Evolutionary conservation across 176 grass and related monocot species (phyloP).

Genomic region (Carex cristatella): DNA sequence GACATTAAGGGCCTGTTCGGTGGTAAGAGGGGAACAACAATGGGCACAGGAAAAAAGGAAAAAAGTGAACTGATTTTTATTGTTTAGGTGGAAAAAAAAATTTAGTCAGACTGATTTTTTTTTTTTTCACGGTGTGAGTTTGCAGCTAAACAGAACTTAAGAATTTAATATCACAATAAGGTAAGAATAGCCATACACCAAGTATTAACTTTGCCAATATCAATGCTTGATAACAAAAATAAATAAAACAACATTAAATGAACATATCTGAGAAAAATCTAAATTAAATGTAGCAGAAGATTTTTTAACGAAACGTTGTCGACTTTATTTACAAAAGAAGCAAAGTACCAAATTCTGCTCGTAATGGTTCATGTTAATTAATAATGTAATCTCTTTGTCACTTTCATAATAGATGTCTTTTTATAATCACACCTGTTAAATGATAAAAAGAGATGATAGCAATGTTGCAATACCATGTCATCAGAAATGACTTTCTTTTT

Average conservation of each 20-base stretch:
- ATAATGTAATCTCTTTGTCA: background rate
- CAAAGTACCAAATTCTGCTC: background rate
- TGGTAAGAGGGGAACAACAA: no score
- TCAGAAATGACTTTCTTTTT: background rate
- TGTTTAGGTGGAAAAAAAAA: no score
- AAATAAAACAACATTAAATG: background rate
- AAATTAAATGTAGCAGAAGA: background rate
- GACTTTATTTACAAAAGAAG: background rate
- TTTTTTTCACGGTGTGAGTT: no score
- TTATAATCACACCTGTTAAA: background rate
- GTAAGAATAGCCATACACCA: background rate
- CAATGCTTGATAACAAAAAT: background rate
- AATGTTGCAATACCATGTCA: background rate
- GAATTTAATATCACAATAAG: background rate
- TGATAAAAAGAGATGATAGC: background rate
- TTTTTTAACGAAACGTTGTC: background rate
- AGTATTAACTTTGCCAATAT: background rate
- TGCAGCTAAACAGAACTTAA: no score
- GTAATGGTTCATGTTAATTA: background rate
- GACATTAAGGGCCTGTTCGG: no score
- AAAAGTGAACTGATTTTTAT: no score
- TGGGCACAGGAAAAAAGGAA: no score
- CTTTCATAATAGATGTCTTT: background rate
- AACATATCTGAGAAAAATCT: background rate
- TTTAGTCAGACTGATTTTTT: no score